Evolutionary conservation across 2,329 filamentous ascomycete genomes (phyloP), one percentile per base, ranked within the genome.

Genomic region (Aphanocladium album): DNA sequence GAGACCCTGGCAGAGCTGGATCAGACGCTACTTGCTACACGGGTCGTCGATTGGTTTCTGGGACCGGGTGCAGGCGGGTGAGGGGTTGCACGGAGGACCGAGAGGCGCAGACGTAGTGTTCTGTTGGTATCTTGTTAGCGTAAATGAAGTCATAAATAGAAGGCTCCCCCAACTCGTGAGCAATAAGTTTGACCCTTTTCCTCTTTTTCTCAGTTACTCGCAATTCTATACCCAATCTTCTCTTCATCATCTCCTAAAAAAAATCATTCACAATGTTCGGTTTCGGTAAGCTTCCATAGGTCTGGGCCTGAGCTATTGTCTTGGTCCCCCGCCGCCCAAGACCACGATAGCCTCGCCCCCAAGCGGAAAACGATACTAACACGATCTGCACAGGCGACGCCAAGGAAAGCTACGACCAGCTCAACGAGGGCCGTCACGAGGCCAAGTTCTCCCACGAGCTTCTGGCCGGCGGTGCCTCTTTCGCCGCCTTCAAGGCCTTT

Each of bases 401-500:
- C 43, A 57, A 62, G 49, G 54, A 62, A 46, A 58, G 55, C 47
- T 62, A 62, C 55, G 57, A 81, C 63, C 66, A 79, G 65, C 68
- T 78, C 62, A 76, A 81, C 69, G 67, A 74, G 45, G 70, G 70
- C 57, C 63, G 74, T 56, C 80, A 90, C 76, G 76, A 90, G 75
- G 79, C 82, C 67, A 83, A 83, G 70, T 77, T 90, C 70, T 83
- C 83, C 67, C 90, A 93, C 76, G 89, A 95, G 78, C 71, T 90
- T 52, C 72, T 93, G 60, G 89, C 87, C 65, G 89, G 89, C 64
- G 90, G 86, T 61, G 90, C 89, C 61, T 85, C 88, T 64, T 93
- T 93, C 71, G 87, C 85, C 65, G 90, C 86, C 68, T 89, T 93
- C 83, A 91, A 91, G 80, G 79, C 87, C 23, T 93, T 87, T 69